Evolutionary conservation across 176 grass and related monocot genomes (phyloP).

Genomic region (Avena atlantica): DNA sequence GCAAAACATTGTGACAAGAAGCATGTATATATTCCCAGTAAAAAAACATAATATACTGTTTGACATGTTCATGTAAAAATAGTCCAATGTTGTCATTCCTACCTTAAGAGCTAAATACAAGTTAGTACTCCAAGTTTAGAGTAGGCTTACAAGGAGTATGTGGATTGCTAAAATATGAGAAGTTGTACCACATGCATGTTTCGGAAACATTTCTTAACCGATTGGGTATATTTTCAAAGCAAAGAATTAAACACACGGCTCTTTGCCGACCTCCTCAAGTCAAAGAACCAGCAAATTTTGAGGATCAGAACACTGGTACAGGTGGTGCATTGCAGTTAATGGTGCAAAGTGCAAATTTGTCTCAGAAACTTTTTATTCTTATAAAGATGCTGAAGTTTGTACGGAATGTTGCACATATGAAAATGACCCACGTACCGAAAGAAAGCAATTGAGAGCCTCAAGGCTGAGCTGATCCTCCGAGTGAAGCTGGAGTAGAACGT

Average conservation of each 20-base stretch:
- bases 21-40: neutral
- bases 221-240: neutral
- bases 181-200: neutral
- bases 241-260: neutral
- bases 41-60: neutral
- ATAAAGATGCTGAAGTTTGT: neutral
- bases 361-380: neutral
- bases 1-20: too few relatives aligned
- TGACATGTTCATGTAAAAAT: neutral
- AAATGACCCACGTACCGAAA: slow-evolving; percentile 48
- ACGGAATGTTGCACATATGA: neutral
- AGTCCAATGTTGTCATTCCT: neutral
- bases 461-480: slow-evolving; percentile 47
- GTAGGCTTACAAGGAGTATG: neutral
- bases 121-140: neutral
- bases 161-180: neutral
- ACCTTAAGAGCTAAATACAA: neutral
- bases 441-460: slow-evolving; percentile 50
- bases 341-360: neutral
- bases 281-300: neutral
- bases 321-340: neutral
- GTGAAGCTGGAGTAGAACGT: slow-evolving; percentile 63
- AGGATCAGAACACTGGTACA: neutral
- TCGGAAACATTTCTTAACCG: neutral
- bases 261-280: slow-evolving; percentile 1